phyloP scores from a whole-genome alignment of 1,139 yeast genomes.

The Hyphopichia fennica region DNA sequence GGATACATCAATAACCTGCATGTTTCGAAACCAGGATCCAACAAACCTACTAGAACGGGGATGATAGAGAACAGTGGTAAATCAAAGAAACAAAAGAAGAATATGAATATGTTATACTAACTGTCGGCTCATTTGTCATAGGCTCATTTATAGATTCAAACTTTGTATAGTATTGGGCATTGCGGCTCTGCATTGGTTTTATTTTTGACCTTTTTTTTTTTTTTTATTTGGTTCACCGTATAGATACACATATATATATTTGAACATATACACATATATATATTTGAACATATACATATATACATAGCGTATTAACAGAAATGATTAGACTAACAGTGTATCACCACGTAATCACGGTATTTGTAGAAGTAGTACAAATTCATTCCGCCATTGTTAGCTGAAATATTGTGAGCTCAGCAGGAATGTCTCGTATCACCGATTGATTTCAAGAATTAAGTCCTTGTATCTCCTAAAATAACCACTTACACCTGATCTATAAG shows the following conservation, averaged over 20 bases:
- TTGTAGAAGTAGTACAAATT: no score
- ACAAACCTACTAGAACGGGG: constrained; percentile 19
- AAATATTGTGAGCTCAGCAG: no score
- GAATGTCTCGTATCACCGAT: no score
- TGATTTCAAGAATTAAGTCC: no score
- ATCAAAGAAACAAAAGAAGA: constrained; percentile 11
- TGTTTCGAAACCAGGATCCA: constrained; percentile 2
- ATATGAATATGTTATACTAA: constrained; percentile 11
- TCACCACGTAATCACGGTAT: no score
- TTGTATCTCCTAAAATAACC: no score
- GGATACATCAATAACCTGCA: background rate
- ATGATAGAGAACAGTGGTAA: constrained; percentile 15
- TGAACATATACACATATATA: no score
- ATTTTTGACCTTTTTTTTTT: background rate
- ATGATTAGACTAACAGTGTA: no score
- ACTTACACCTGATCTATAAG: no score
- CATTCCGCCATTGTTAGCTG: no score
- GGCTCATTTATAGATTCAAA: background rate
- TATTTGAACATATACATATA: no score
- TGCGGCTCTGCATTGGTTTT: background rate
- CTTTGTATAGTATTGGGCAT: background rate
- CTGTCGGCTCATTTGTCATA: background rate
- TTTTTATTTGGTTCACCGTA: background rate
- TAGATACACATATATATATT: background rate
- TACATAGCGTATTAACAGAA: no score